Base-by-base conservation (phyloP, 768 basidiomycete species). In the Vishniacozyma victoriae region DNA sequence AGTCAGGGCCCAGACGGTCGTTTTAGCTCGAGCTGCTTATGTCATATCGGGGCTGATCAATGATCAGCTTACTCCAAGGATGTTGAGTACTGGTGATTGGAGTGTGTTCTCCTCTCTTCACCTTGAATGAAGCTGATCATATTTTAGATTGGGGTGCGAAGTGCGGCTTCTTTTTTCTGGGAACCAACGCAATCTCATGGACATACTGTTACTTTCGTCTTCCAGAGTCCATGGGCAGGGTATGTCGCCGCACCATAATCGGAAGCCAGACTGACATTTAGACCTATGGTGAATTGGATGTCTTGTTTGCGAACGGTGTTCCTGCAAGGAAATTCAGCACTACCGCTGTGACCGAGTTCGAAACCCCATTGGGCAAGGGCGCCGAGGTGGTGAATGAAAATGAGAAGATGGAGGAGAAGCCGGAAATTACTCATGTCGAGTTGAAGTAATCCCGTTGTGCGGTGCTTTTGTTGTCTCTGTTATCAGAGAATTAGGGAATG, bases 1-100 rank as follows among this genome's bases (percentile, higher is more conserved):
- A 19, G 54, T 73, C 19, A 62, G 72, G 4, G 54, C 58, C 19
- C 71, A 70, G 56, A 64, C 70, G 2, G 59, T 72, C 44, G 72
- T 61, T 12, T 53, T 62, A 5, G 50, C 61, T 3, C 54, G 65
- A 37, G 49, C 48, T 44, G 37, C 59, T 9, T 68, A 59, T 43
- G 23, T 20, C 38, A n/a, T 33, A 9, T 9, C 9, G 9, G 29
- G 29, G n/a, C 9, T 33, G 9, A 33, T 33, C 29, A 33, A 33
- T n/a, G 29, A n/a, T n/a, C 29, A 33, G 29, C 9, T 33, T n/a
- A 33, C n/a, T 33, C 29, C 29, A 9, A 9, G 29, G 9, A 9
- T 9, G 29, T n/a, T 33, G 9, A 33, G 29, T 33, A 33, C 29
- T 33, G 29, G n/a, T n/a, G n/a, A n/a, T n/a, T n/a, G n/a, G n/a